Percentiles rank a stretch among this genome's conserved stretches.
Conservation (phyloP, 257 asterid species). For the Echites panduratus region DNA sequence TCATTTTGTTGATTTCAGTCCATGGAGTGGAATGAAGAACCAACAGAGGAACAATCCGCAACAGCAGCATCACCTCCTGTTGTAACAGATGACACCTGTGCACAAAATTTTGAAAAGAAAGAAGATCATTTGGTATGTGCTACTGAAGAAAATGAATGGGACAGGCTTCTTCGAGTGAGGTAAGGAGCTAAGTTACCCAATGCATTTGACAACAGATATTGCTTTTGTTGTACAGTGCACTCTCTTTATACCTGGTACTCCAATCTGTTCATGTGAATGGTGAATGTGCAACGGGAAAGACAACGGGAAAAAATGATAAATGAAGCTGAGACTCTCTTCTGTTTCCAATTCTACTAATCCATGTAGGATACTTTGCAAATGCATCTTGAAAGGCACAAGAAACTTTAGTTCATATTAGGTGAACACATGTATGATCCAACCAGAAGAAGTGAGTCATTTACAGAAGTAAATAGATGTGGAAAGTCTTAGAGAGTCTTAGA, state of each 20-base stretch:
- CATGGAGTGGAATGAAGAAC: slow-evolving; percentile 85
- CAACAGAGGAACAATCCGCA: slow-evolving; percentile 66
- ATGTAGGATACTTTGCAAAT: neutral
- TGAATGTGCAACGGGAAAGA: neutral
- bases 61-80: slow-evolving; percentile 33
- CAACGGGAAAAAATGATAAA: neutral
- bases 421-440: neutral
- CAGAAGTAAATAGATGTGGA: neutral
- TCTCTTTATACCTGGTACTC: slow-evolving; percentile 1
- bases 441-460: neutral
- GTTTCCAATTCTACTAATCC: neutral
- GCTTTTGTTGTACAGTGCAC: neutral
- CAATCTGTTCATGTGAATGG: neutral
- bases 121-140: slow-evolving; percentile 37
- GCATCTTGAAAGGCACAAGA: neutral
- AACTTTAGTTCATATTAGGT: neutral
- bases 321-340: neutral
- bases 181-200: slow-evolving; percentile 23
- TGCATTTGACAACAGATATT: neutral
- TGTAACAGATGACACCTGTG: slow-evolving; percentile 39
- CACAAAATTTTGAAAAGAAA: slow-evolving; percentile 52
- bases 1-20: slow-evolving; percentile 36
- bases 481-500: neutral
- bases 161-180: slow-evolving; percentile 92
- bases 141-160: slow-evolving; percentile 91